Conservation (phyloP, 192 early-diverging fungal genomes). For the Podila horticola region DNA sequence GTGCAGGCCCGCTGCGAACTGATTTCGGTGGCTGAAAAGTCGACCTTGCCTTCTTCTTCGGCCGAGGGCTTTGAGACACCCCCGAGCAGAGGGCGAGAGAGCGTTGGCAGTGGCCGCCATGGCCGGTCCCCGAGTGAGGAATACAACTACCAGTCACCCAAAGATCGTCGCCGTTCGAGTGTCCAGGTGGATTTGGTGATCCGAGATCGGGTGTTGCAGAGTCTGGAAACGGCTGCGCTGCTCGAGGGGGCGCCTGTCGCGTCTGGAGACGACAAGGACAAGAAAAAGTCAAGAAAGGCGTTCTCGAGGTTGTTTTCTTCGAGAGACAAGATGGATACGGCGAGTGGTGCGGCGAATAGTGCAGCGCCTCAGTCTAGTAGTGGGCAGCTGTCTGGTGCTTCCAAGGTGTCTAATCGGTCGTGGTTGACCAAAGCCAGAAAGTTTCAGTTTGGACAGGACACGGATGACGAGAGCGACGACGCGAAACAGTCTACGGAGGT, state of each 20-base stretch:
- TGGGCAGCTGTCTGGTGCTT: neutral
- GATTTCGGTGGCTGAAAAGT: constrained; percentile 28
- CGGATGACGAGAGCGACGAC: constrained; percentile 21
- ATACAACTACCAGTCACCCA: constrained; percentile 36
- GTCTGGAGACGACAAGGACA: neutral
- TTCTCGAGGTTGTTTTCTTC: constrained; percentile 23
- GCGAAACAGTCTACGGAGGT: neutral
- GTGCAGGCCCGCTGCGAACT: constrained; percentile 32
- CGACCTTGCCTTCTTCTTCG: no score
- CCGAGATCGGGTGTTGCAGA: constrained; percentile 31
- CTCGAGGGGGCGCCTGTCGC: constrained; percentile 6
- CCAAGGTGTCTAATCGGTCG: constrained; percentile 2
- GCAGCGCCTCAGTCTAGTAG: neutral
- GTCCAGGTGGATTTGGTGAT: constrained; percentile 42
- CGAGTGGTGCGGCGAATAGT: neutral
- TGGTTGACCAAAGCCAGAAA: constrained; percentile 28
- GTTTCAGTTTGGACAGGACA: constrained; percentile 32
- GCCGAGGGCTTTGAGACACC: neutral
- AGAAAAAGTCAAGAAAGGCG: constrained; percentile 8
- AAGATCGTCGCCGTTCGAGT: neutral
- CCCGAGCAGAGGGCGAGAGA: neutral
- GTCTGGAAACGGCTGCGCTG: constrained; percentile 17
- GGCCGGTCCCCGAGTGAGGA: constrained; percentile 35
- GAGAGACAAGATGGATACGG: neutral
- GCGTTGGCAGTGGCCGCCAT: neutral